Evolutionary conservation across 306 rosid genomes (phyloP).

Genomic region (cucumber (Cucumis sativus)): DNA sequence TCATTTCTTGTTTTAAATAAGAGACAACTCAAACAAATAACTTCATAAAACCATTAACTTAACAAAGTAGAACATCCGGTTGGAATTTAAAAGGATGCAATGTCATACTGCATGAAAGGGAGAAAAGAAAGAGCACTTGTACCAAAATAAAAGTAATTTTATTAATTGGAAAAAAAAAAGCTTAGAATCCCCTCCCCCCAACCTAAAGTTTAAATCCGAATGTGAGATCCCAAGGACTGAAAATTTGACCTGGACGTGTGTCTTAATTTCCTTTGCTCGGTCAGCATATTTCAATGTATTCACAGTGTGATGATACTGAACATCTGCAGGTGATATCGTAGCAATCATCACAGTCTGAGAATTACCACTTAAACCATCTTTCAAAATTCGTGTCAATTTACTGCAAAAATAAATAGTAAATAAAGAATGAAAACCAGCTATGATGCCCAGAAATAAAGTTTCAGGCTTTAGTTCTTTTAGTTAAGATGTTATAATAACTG

Average conservation of each 20-base stretch:
- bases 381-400: slow-evolving; percentile 54
- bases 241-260: slow-evolving; percentile 45
- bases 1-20: background rate
- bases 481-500: background rate
- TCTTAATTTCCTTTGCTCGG: slow-evolving; percentile 58
- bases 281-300: slow-evolving; percentile 61
- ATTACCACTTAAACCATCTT: slow-evolving; percentile 58
- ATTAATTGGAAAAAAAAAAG: background rate
- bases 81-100: background rate
- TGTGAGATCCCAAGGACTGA: background rate
- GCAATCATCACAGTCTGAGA: slow-evolving; percentile 63
- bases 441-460: background rate
- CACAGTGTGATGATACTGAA: slow-evolving; percentile 48
- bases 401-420: slow-evolving; percentile 20
- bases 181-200: background rate
- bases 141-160: background rate
- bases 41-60: background rate
- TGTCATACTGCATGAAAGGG: background rate
- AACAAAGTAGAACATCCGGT: background rate
- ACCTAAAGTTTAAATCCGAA: background rate
- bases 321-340: slow-evolving; percentile 36
- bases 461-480: background rate
- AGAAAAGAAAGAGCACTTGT: background rate
- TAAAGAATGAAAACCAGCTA: slow-evolving; percentile 13
- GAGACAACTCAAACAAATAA: background rate